These are phyloP conservation scores for Geotrichum australiense DNA, from an alignment of 1,139 yeast species.

Conservation along the genomic window DNA sequence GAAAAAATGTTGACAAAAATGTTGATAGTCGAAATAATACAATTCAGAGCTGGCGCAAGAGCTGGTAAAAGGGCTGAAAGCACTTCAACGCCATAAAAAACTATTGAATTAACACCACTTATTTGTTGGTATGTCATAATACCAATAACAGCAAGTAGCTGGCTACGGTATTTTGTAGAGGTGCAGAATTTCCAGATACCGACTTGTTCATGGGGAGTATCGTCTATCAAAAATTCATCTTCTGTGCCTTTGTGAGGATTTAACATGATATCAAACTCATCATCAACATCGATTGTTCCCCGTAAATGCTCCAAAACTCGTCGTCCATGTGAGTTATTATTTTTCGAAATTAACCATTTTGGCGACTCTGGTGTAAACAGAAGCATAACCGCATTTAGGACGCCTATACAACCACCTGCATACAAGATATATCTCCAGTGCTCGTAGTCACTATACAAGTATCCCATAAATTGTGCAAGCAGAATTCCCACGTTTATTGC, in stretches of 20 bases:
- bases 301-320: constrained; percentile 34
- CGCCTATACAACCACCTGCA: constrained; percentile 51
- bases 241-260: constrained; percentile 10
- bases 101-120: constrained; percentile 85
- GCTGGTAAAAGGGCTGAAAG: constrained; percentile 62
- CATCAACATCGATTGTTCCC: constrained; percentile 24
- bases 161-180: constrained; percentile 46
- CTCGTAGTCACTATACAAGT: constrained; percentile 54
- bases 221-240: constrained; percentile 17
- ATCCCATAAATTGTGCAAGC: constrained; percentile 66
- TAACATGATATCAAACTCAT: constrained; percentile 21
- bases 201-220: constrained; percentile 2
- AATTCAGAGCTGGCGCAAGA: constrained; percentile 62
- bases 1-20: constrained; percentile 64
- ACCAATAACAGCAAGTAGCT: constrained; percentile 62
- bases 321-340: constrained; percentile 36
- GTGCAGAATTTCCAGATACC: constrained; percentile 41
- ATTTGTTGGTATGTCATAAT: constrained; percentile 84
- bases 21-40: constrained; percentile 66
- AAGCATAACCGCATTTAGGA: constrained; percentile 42
- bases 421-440: constrained; percentile 68
- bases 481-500: constrained; percentile 80
- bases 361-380: constrained; percentile 69
- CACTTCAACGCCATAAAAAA: constrained; percentile 86
- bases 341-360: constrained; percentile 54